Base-by-base conservation (phyloP, 257 asterid species). In the Lithospermum erythrorhizon region DNA sequence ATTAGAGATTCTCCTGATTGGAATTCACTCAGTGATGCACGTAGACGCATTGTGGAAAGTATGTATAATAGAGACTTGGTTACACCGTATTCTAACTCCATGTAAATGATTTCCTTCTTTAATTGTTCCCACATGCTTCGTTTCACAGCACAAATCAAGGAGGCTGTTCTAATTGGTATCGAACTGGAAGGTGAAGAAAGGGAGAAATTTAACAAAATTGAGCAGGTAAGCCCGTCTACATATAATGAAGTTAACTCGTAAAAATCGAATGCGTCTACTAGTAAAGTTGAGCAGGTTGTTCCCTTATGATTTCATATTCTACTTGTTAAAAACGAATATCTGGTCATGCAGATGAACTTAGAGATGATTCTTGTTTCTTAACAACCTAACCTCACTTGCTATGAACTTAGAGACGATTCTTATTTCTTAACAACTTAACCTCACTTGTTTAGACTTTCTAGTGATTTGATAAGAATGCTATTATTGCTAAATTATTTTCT, bases 41-140 rank as follows among this genome's bases (percentile, higher is more conserved):
- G 95, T 55, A 93, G 84, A 71, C 74, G 99, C 63, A 86, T 93
- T 20, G 96, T 93, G 68, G 99, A 93, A 71, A 79, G 99, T 93
- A 69, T 24, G 69, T 23, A 60, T 58, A 13, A 41, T 16, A 57
- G 55, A 55, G 14, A 41, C 49, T 60, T 59, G 70, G 15, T 49
- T 37, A 62, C 68, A 23, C 57, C 53, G 30, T 63, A 20, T n/a
- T n/a, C 41, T 51, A 14, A 47, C 57, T 52, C 30, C 18, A 53
- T 54, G 5, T 8, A 10, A 45, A 48, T 56, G 18, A 41, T 41
- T 41, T 41, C 17, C 11, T 41, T 41, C 4, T 65, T 70, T 53
- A 67, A 21, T 53, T 21, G 62, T 53, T 61, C 53, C 77, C 61
- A 0, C 49, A 1, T 13, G 49, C 49, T 41, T 41, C 49, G 14